A percentile compares a stretch with the other conserved stretches of the same genome.
Evolutionary conservation across 129 eudicot species (phyloP).

Genomic region (Flaveria sonorensis): DNA sequence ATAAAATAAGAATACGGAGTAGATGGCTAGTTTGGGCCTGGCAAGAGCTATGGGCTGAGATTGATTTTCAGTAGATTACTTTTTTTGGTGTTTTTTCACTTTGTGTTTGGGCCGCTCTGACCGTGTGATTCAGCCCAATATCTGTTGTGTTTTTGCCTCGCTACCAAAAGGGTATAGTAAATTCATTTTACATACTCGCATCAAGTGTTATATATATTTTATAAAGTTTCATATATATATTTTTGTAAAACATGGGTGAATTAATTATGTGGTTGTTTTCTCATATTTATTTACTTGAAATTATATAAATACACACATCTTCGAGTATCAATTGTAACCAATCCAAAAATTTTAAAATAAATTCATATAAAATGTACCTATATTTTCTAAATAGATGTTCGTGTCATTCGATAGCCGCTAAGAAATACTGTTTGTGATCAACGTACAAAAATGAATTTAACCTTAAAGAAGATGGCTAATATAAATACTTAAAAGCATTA

Average conservation of each 20-base stretch:
- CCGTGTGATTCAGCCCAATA: neutral
- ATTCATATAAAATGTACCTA: too few relatives aligned
- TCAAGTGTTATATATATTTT: neutral
- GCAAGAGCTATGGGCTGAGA: neutral
- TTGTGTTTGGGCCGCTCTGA: neutral
- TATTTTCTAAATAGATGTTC: too few relatives aligned
- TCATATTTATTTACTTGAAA: too few relatives aligned
- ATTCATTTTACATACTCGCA: neutral
- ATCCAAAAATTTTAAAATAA: too few relatives aligned
- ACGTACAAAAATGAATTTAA: too few relatives aligned
- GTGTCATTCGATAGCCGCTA: too few relatives aligned
- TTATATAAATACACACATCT: too few relatives aligned
- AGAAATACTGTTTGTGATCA: too few relatives aligned
- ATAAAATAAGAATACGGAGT: conserved; percentile 14
- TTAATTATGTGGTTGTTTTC: neutral
- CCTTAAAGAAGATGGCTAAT: too few relatives aligned
- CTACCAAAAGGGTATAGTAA: conserved; percentile 10
- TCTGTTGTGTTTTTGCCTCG: conserved; percentile 2
- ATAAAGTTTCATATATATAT: neutral
- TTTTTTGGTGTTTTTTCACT: neutral
- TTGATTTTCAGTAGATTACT: conserved; percentile 13
- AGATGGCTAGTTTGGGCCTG: conserved; percentile 3
- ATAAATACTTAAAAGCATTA: too few relatives aligned
- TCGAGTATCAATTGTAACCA: too few relatives aligned
- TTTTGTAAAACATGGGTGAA: neutral